Evolutionary conservation across 2,329 filamentous ascomycete genomes (phyloP).

Genomic region (Pestalotiopsis sp.): DNA sequence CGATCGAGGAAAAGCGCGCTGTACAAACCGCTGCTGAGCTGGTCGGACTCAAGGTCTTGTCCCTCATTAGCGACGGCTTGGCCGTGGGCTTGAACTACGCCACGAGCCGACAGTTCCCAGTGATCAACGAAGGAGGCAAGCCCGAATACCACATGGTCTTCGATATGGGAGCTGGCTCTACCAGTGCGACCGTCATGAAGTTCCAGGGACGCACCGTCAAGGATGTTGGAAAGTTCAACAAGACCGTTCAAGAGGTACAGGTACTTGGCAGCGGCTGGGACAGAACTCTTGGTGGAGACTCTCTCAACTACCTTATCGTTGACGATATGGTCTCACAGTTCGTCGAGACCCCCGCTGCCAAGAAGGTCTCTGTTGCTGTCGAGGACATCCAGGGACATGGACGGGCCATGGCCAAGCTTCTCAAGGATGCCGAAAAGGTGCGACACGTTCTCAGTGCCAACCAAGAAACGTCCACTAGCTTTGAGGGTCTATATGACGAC

Average conservation of each 20-base stretch:
- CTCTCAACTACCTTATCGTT: constrained; percentile 84
- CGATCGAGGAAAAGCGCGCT: constrained; percentile 84
- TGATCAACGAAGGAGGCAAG: constrained; percentile 77
- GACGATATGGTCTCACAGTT: constrained; percentile 87
- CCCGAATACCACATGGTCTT: constrained; percentile 93
- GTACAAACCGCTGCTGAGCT: constrained; percentile 83
- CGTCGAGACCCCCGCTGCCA: constrained; percentile 67
- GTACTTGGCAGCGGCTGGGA: constrained; percentile 90
- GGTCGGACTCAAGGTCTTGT: constrained; percentile 84
- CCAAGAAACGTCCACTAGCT: constrained; percentile 75
- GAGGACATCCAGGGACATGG: constrained; percentile 74
- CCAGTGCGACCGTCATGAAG: constrained; percentile 84
- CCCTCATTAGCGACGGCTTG: constrained; percentile 84
- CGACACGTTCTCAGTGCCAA: constrained; percentile 95
- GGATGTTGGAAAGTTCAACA: constrained; percentile 91
- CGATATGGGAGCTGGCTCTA: constrained; percentile 96
- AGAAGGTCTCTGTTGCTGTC: constrained; percentile 64
- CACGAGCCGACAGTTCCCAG: constrained; percentile 86
- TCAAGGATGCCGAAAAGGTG: constrained; percentile 86
- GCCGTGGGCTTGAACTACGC: constrained; percentile 96
- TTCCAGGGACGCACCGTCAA: constrained; percentile 91
- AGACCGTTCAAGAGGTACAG: constrained; percentile 94
- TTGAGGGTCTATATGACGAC: constrained; percentile 90
- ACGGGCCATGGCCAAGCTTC: constrained; percentile 84
- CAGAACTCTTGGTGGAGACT: constrained; percentile 83